Base-by-base conservation (phyloP, 257 asterid genomes). In the Paraleonurus japonicus region DNA sequence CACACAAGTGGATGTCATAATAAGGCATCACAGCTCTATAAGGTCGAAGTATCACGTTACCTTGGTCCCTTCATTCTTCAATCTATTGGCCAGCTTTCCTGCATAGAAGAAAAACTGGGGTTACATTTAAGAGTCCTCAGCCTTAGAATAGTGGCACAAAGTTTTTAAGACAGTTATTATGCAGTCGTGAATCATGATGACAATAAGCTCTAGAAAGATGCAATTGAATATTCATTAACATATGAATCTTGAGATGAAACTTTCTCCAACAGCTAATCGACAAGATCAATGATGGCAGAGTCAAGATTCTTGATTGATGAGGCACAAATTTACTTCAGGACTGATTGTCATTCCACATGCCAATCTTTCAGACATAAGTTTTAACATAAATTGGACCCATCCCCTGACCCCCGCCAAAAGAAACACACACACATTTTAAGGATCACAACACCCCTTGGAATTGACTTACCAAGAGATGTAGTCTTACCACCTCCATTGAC, bases 401-500 rank as follows among this genome's bases (percentile, higher is more conserved):
- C 17, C 51, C 51, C 51, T 4, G 7, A n/a, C n/a, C n/a, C n/a
- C n/a, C n/a, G 7, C 6, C 4, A 17, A 45, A 23, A n/a, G 7
- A 53, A 33, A 51, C 15, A 19, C 8, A 20, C 5, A 24, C 19
- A 67, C 27, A 19, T 37, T 63, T 65, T 5, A 37, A 59, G 13
- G 16, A 45, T 39, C 12, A n/a, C 35, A 33, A 23, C 41, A 70
- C 7, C 39, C 60, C 3, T 3, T 59, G 4, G 50, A n/a, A 74
- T 32, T 50, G 51, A 80, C 91, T 84, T 87, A 92, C 99, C 98
- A 12, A 95, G 93, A 60, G 99, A 89, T 28, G 98, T 92, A 26
- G 99, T 95, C 85, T 95, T 95, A 73, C 98, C 99, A 45, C 99
- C 99, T 75, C 99, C 99, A 79, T 95, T 95, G 75, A 95, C 98